These are phyloP conservation scores for Boletus coccyginus DNA, from an alignment of 768 basidiomycete genomes.

Conservation along the genomic window DNA sequence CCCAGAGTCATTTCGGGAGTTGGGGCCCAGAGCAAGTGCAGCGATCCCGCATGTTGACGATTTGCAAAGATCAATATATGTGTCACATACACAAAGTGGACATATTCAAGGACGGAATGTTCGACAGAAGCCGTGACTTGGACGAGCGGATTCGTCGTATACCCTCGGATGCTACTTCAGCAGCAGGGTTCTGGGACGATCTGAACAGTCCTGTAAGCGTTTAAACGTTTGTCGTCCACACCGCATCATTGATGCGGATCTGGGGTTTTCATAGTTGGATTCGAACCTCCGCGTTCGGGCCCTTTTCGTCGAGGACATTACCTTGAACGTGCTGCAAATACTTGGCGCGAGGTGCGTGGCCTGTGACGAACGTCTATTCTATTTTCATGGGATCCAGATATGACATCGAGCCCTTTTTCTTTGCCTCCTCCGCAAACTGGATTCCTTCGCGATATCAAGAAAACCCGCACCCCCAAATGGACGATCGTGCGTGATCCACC, in stretches of 20 bases:
- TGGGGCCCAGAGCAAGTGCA: slow-evolving; percentile 48
- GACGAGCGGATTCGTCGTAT: slow-evolving; percentile 7
- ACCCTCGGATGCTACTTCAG: slow-evolving; percentile 8
- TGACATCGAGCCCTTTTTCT: slow-evolving; percentile 44
- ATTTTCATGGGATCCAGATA: slow-evolving; percentile 29
- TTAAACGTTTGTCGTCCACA: background rate
- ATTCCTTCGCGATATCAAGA: slow-evolving; percentile 45
- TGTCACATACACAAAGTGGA: slow-evolving; percentile 26
- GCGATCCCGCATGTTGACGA: slow-evolving; percentile 33
- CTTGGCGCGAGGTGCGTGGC: slow-evolving; percentile 35
- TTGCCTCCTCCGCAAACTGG: slow-evolving; percentile 41
- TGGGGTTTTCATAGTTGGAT: slow-evolving; percentile 17
- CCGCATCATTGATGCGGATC: background rate
- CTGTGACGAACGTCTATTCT: background rate
- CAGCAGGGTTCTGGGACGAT: slow-evolving; percentile 26
- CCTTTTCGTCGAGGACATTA: slow-evolving; percentile 37
- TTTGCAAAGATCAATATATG: slow-evolving; percentile 6
- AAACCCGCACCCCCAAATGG: slow-evolving; percentile 18
- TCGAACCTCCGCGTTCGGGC: slow-evolving; percentile 29
- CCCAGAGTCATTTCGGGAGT: slow-evolving; percentile 52
- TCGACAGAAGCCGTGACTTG: slow-evolving; percentile 15
- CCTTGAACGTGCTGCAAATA: slow-evolving; percentile 32
- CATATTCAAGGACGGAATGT: slow-evolving; percentile 11
- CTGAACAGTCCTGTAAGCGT: slow-evolving; percentile 27
- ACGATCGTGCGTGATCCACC: slow-evolving; percentile 36